Evolutionary conservation across 768 basidiomycete species (phyloP).

Genomic region (Obba rivulosa): DNA sequence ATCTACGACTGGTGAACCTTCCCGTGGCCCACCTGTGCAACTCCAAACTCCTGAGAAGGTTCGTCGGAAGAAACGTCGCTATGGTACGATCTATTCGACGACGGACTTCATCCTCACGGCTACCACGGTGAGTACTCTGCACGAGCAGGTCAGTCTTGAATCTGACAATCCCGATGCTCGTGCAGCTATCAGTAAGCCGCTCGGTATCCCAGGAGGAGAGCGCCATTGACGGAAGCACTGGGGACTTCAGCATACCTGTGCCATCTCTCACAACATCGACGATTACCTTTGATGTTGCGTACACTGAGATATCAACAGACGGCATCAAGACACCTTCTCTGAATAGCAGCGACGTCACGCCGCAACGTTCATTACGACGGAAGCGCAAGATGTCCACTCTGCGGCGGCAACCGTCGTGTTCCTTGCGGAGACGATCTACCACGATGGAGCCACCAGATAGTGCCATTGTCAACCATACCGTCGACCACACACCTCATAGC

Average conservation of each 20-base stretch:
- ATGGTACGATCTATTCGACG: slow-evolving; percentile 13
- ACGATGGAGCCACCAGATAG: too few species aligned
- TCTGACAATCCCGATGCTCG: slow-evolving; percentile 12
- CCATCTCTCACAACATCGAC: too few species aligned
- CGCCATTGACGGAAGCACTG: too few species aligned
- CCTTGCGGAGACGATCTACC: slow-evolving; percentile 16
- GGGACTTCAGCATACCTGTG: too few species aligned
- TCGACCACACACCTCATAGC: too few species aligned
- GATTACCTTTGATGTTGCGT: too few species aligned
- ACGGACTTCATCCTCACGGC: slow-evolving; percentile 13
- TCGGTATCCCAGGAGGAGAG: too few species aligned
- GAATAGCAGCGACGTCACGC: background rate
- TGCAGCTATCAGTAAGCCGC: slow-evolving; percentile 11
- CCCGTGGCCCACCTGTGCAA: background rate
- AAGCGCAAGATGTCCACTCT: slow-evolving; percentile 16
- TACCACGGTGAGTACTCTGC: slow-evolving; percentile 5
- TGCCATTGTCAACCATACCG: too few species aligned
- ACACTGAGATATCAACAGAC: background rate
- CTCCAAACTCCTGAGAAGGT: background rate
- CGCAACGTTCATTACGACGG: slow-evolving; percentile 9
- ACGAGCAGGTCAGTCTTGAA: slow-evolving; percentile 10
- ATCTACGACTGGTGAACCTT: background rate
- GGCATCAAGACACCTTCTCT: background rate
- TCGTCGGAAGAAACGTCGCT: slow-evolving; percentile 14
- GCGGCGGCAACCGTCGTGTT: slow-evolving; percentile 17